Conservation (phyloP, 2,329 filamentous ascomycete genomes). For the Neofusicoccum kwambonambiense region DNA sequence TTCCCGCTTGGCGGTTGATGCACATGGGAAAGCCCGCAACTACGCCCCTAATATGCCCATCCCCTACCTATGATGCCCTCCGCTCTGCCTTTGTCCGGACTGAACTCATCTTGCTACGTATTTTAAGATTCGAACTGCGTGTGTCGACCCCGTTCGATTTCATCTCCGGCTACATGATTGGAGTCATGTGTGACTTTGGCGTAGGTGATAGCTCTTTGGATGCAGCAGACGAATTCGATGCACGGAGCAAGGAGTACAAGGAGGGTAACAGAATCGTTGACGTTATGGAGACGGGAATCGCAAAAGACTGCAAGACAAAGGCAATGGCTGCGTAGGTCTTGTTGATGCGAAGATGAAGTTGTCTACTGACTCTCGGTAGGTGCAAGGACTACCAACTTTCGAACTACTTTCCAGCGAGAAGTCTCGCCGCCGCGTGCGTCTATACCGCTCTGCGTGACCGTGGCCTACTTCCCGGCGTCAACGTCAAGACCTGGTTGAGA, state of each 20-base stretch:
- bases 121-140: conserved; percentile 34
- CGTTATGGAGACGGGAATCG: conserved; percentile 27
- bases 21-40: background rate
- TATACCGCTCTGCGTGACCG: conserved; percentile 13
- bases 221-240: conserved; percentile 22
- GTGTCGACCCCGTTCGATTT: conserved; percentile 33
- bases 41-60: conserved; percentile 29
- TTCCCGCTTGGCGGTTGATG: conserved; percentile 1
- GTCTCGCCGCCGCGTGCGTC: conserved; percentile 30
- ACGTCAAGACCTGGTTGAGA: conserved; percentile 15
- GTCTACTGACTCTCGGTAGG: conserved; percentile 18
- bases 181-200: conserved; percentile 23
- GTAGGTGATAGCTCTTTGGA: conserved; percentile 19
- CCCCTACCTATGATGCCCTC: conserved; percentile 32
- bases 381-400: conserved; percentile 30
- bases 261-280: conserved; percentile 29
- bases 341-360: background rate
- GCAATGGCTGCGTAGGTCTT: conserved; percentile 25
- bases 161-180: conserved; percentile 30
- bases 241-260: conserved; percentile 23
- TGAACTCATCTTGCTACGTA: conserved; percentile 33
- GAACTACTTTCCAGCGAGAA: conserved; percentile 31
- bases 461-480: background rate
- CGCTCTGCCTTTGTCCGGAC: conserved; percentile 33
- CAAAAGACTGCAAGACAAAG: conserved; percentile 23